phyloP scores from a whole-genome alignment of 345 rosid genomes.

The Leavenworthia alabamica region DNA sequence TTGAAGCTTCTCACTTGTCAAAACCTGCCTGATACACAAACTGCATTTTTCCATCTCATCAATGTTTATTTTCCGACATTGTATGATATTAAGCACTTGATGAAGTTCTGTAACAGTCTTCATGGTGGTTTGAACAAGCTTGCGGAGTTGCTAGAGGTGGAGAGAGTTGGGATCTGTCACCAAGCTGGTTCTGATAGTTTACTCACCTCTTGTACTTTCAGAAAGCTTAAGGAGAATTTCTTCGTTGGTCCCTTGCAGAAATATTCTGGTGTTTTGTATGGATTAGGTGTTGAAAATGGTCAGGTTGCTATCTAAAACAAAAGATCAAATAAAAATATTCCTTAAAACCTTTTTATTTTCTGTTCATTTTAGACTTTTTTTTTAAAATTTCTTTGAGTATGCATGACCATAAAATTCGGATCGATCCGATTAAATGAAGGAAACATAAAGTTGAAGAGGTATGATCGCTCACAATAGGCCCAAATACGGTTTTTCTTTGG shows the following conservation, averaged over 20 bases:
- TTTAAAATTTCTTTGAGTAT: neutral
- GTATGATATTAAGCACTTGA: constrained; percentile 77
- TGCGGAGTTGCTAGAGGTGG: constrained; percentile 75
- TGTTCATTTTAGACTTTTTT: neutral
- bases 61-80: constrained; percentile 61
- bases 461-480: no score
- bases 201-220: constrained; percentile 77
- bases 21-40: constrained; percentile 55
- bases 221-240: constrained; percentile 76
- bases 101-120: constrained; percentile 83
- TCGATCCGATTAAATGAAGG: neutral
- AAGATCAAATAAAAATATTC: constrained; percentile 36
- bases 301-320: constrained; percentile 31
- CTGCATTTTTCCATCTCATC: constrained; percentile 56
- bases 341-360: neutral
- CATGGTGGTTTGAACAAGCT: constrained; percentile 90
- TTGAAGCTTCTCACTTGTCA: constrained; percentile 72
- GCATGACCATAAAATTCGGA: neutral
- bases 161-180: no score
- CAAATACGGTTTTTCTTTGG: no score
- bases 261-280: no score
- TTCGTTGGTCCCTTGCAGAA: constrained; percentile 64
- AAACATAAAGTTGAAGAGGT: neutral
- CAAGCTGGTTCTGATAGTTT: constrained; percentile 97
- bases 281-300: constrained; percentile 81